Base-by-base conservation (phyloP, 306 rosid genomes). In the Malus asiatica region DNA sequence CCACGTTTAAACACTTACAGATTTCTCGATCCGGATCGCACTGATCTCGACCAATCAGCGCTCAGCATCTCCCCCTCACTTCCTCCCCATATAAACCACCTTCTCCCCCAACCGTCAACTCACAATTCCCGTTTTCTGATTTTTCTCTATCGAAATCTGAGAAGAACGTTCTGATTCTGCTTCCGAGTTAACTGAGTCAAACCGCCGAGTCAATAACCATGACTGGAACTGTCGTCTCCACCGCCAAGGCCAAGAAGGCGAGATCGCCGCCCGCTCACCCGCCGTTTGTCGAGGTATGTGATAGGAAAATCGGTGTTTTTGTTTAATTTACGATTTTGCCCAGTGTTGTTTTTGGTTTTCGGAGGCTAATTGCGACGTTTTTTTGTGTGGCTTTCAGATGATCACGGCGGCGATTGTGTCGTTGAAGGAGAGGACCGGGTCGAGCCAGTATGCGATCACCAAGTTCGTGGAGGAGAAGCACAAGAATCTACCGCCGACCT, bases 401-500 rank as follows among this genome's bases (percentile, higher is more conserved):
- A 83, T 86, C 33, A 80, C 81, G 2, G 83, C 75, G 55, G 87
- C 87, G 66, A 86, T 86, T n/a, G 79, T 78, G 29, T 30, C 83
- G 4, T 68, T 86, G 68, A 86, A 86, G 72, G 89, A 86, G 75
- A 80, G 84, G 58, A 80, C 89, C 0, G 85, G 89, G 0, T 86
- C 87, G 65, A 86, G 89, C 59, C 87, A 86, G 85, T 80, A 83
- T 77, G 89, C 89, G 55, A 86, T 86, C 20, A 71, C 84, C 33
- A 83, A 83, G 68, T 86, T 52, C 77, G 77, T 32, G 32, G 89
- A 86, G 61, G 89, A 86, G 59, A 83, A 80, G 65, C 88, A 92
- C 71, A 90, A 88, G 70, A 79, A 72, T 1, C 58, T 94, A n/a
- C 91, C 95, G 0, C 66, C 87, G 16, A 86, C 80, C 4, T 94